Percentiles rank a stretch among this genome's conserved stretches.
Evolutionary conservation across 768 basidiomycete species (phyloP).

Genomic region (Lentinula sp.): DNA sequence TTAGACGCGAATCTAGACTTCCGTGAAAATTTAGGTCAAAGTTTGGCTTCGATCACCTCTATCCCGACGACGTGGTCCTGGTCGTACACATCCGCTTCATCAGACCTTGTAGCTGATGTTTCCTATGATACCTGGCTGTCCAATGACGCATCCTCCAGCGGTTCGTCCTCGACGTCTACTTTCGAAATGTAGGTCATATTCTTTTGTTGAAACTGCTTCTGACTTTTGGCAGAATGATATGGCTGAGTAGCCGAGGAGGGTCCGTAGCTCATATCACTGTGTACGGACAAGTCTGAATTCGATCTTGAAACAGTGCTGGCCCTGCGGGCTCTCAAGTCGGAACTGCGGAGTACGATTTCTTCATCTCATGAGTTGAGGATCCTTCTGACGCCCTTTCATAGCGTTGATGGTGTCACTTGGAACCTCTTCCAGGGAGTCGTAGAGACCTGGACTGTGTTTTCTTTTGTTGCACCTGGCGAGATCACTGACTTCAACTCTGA

Average conservation of each 20-base stretch:
- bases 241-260: slow-evolving; percentile 27
- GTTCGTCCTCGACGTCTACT: slow-evolving; percentile 23
- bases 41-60: slow-evolving; percentile 16
- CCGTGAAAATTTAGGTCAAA: slow-evolving; percentile 20
- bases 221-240: slow-evolving; percentile 22
- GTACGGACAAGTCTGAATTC: background rate
- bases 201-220: background rate
- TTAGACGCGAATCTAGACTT: slow-evolving; percentile 28
- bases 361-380: background rate
- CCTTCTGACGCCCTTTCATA: background rate
- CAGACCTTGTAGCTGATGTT: slow-evolving; percentile 26
- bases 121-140: slow-evolving; percentile 31
- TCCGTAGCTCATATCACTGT: background rate
- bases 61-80: slow-evolving; percentile 27
- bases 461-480: slow-evolving; percentile 28
- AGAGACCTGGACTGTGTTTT: slow-evolving; percentile 25
- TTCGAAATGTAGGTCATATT: slow-evolving; percentile 21
- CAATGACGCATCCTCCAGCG: slow-evolving; percentile 15
- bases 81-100: slow-evolving; percentile 23
- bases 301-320: slow-evolving; percentile 14
- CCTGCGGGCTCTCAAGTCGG: slow-evolving; percentile 27
- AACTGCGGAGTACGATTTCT: slow-evolving; percentile 18
- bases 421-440: slow-evolving; percentile 26
- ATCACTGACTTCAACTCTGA: slow-evolving; percentile 28
- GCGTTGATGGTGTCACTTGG: slow-evolving; percentile 24